Evolutionary conservation across 805 yeast species (phyloP).

Genomic region (Candida dendrica): DNA sequence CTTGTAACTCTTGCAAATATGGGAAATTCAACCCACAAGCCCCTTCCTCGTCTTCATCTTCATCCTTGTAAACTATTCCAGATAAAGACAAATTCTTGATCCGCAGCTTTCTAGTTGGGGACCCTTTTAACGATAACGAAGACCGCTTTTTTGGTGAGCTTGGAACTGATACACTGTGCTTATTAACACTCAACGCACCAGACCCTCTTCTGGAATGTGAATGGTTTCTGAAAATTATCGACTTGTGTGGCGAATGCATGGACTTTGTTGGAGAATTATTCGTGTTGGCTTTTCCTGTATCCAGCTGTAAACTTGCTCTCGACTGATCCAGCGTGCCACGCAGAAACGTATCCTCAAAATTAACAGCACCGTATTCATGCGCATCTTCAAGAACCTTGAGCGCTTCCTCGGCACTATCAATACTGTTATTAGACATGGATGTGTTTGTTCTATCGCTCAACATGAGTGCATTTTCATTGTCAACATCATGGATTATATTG

Average conservation of each 20-base stretch:
- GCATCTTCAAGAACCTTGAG: slow-evolving; percentile 14
- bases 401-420: slow-evolving; percentile 18
- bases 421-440: not conserved
- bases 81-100: slow-evolving; percentile 20
- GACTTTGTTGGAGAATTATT: slow-evolving; percentile 5
- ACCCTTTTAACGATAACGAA: slow-evolving; percentile 6
- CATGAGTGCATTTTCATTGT: too few relatives aligned
- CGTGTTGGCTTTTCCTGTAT: slow-evolving; percentile 1
- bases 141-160: slow-evolving; percentile 11
- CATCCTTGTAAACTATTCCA: slow-evolving; percentile 16
- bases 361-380: slow-evolving; percentile 2
- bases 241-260: slow-evolving; percentile 19
- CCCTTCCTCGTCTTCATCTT: slow-evolving; percentile 5
- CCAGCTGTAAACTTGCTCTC: slow-evolving; percentile 11
- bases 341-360: slow-evolving; percentile 4
- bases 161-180: slow-evolving; percentile 12
- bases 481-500: too few relatives aligned
- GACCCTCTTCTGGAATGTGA: slow-evolving; percentile 2
- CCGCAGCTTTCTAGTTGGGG: slow-evolving; percentile 10
- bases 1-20: slow-evolving; percentile 20
- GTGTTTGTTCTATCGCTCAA: not conserved
- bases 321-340: slow-evolving; percentile 14
- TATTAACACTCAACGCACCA: slow-evolving; percentile 11
- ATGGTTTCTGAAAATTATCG: slow-evolving; percentile 12
- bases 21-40: slow-evolving; percentile 10